Conservation (phyloP, 2,329 filamentous ascomycete genomes). For the Sporothrix variecibatus region DNA sequence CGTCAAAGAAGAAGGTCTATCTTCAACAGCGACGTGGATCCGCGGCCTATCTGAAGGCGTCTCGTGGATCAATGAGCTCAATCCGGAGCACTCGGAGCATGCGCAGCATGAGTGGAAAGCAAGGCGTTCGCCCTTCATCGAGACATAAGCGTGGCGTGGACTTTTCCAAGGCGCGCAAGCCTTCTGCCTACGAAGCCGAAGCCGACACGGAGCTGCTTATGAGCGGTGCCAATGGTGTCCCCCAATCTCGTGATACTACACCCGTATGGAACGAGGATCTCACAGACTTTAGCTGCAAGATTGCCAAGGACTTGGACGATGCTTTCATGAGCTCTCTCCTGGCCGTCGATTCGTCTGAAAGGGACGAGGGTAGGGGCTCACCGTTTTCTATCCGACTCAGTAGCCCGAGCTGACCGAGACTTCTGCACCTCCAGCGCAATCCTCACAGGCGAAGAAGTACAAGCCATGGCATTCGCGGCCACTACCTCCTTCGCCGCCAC, state of each 20-base stretch:
- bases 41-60: constrained; percentile 37
- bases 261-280: constrained; percentile 68
- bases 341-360: constrained; percentile 29
- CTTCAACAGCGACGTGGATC: constrained; percentile 37
- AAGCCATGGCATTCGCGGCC: constrained; percentile 51
- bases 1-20: constrained; percentile 32
- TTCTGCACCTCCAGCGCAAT: background rate
- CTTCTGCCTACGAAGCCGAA: constrained; percentile 31
- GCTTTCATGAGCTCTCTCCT: constrained; percentile 74
- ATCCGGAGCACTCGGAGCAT: constrained; percentile 46
- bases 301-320: constrained; percentile 88
- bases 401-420: constrained; percentile 30
- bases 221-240: constrained; percentile 23
- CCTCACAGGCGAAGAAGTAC: background rate
- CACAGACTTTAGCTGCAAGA: constrained; percentile 77
- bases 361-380: constrained; percentile 39
- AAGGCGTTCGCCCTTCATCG: constrained; percentile 46
- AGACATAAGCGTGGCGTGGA: constrained; percentile 57
- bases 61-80: constrained; percentile 51
- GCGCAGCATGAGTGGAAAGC: constrained; percentile 38
- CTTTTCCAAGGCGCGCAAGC: constrained; percentile 53
- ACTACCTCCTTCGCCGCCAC: constrained; percentile 52
- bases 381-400: constrained; percentile 48
- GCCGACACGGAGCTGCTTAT: constrained; percentile 8
- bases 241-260: constrained; percentile 19